These are phyloP conservation scores for Cercospora zeae-maydis DNA, from an alignment of 2,329 filamentous ascomycete genomes.

Conservation along the genomic window DNA sequence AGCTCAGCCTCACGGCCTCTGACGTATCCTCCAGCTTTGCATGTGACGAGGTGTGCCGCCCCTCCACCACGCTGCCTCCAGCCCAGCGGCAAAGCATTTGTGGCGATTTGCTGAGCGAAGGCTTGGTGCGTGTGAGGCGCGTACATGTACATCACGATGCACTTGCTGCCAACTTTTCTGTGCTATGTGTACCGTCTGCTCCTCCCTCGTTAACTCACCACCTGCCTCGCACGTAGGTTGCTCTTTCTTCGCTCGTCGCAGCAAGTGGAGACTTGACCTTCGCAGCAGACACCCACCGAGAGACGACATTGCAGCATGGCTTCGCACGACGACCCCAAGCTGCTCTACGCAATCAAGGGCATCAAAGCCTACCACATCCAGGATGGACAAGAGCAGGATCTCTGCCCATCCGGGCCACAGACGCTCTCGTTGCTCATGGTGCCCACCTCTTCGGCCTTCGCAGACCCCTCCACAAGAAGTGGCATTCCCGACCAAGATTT, in stretches of 20 bases:
- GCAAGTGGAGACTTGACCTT: not conserved
- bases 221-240: not conserved
- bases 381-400: slow-evolving; percentile 75
- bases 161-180: slow-evolving; percentile 8
- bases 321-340: slow-evolving; percentile 53
- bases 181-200: not conserved
- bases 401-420: slow-evolving; percentile 83
- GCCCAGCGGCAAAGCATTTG: slow-evolving; percentile 8
- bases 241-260: not conserved
- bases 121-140: not conserved
- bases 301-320: slow-evolving; percentile 41
- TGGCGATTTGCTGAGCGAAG: slow-evolving; percentile 2
- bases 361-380: slow-evolving; percentile 89
- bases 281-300: not conserved
- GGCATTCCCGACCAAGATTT: slow-evolving; percentile 76
- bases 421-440: slow-evolving; percentile 95
- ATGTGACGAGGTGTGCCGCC: not conserved
- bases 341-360: slow-evolving; percentile 65
- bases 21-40: slow-evolving; percentile 2
- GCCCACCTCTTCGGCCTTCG: slow-evolving; percentile 73
- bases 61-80: slow-evolving; percentile 5
- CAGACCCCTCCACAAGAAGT: slow-evolving; percentile 53
- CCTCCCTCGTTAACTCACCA: not conserved
- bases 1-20: not conserved
- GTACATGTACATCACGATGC: slow-evolving; percentile 8